Base-by-base conservation (phyloP, 1,139 yeast species). In the Protomyces inundatus region DNA sequence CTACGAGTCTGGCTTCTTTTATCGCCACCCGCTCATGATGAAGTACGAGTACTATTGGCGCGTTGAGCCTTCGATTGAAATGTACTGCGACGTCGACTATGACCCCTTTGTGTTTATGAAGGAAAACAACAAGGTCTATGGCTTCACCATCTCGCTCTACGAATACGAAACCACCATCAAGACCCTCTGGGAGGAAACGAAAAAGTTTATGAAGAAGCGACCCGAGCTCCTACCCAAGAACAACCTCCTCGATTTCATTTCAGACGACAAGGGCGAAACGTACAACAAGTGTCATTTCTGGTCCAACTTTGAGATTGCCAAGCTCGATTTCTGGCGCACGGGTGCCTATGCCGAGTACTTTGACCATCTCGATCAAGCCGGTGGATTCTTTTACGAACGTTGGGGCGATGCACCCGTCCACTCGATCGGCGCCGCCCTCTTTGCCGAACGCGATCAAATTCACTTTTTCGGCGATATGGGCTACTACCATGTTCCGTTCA, bases 371-470 rank as follows among this genome's bases (percentile, higher is more conserved):
- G 97, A 90, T 73, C 72, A 79, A 66, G 80, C 86, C 0, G 97
- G 97, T 48, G 95, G 95, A 3, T 90, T 90, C 77, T 90, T 88
- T 77, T 90, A 90, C 74, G 97, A 90, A 74, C 80, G 97, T 73
- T 90, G 97, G 97, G 97, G 97, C 39, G 97, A 90, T 75, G 97
- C 97, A 0, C 97, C 97, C 4, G 84, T 90, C 33, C 97, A 90
- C 76, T 85, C 64, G 6, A 65, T 65, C 40, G 66, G 64, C 16
- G 65, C 65, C 34, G 65, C 65, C 6, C 40, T 65, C 23, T 65
- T 65, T 36, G 54, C 60, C 6, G 58, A 62, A 12, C 55, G 42
- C 37, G 65, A 63, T 3, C 60, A 62, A 32, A 33, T 65, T 4
- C 66, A 65, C 50, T 65, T 56, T 40, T 65, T 96, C 2, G 82